Evolutionary conservation across 192 early-diverging fungal species (phyloP), one percentile per base, ranked within the genome.

Genomic region (Martensiomyces pterosporus): DNA sequence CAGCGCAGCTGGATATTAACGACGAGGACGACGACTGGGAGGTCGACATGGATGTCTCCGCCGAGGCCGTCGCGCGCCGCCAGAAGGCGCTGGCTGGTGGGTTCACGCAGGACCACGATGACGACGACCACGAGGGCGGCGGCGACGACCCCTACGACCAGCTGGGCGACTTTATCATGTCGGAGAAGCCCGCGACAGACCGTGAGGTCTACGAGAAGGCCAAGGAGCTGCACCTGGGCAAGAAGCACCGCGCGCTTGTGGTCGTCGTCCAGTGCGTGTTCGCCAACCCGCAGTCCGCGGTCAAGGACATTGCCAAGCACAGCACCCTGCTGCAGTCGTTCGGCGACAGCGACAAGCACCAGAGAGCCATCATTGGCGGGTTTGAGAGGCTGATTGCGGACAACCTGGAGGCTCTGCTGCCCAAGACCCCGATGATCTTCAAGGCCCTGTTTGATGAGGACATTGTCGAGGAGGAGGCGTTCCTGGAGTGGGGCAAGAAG

Each of bases 401-500:
- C 21, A 72, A 74, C 39, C 50, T 52, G 60, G 81, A 77, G 46
- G 56, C 52, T 46, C 61, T 82, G 41, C 60, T 85, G 38, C 67
- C 71, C 35, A 91, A 87, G 78, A 79, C 79, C 10, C 77, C 89
- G 13, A 57, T 80, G 39, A 84, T 95, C 49, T 71, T 99, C 57
- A 92, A 89, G 86, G 81, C 79, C 5, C 79, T 97, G 37, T 97
- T 92, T 61, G 85, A 97, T 51, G 80, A 80, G 41, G 94, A 99
- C 47, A 76, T 97, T 34, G 60, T 97, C 47, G 91, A 92, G 18
- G 96, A 97, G 78, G 91, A 94, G 12, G 84, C 84, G 5, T 83
- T 93, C 48, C 44, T 87, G 19, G 83, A 85, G 49, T 99, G 96
- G 96, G 86, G 83, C 43, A 91, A 90, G 60, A 94, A 94, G 67